Evolutionary conservation across 2,329 filamentous ascomycete species (phyloP).

Genomic region (Dactylellina sp.): DNA sequence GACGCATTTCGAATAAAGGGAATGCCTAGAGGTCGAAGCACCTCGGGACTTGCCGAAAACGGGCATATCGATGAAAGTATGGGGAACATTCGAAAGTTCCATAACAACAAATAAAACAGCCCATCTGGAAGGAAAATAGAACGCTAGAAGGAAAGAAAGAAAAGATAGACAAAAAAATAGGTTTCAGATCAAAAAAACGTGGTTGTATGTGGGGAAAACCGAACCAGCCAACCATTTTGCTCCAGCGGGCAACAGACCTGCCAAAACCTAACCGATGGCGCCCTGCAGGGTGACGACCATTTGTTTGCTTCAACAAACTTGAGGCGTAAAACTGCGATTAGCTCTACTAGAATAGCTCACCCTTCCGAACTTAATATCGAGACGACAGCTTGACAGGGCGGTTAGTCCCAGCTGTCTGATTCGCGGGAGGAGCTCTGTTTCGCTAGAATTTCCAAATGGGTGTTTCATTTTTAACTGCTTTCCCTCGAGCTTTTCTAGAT

Average conservation of each 20-base stretch:
- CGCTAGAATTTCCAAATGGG: too few relatives aligned
- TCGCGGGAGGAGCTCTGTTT: conserved; percentile 39
- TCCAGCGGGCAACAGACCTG: neutral
- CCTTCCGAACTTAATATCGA: conserved; percentile 25
- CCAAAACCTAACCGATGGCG: conserved; percentile 34
- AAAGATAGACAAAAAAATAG: neutral
- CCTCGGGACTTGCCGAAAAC: conserved; percentile 39
- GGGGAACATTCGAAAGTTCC: conserved; percentile 12
- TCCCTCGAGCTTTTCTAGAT: conserved; percentile 15
- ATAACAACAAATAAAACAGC: too few relatives aligned
- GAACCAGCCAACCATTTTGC: conserved; percentile 26
- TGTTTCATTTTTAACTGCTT: conserved; percentile 2
- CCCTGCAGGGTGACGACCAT: conserved; percentile 53
- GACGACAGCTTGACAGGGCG: conserved; percentile 38
- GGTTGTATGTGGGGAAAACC: conserved; percentile 17
- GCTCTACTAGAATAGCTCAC: conserved; percentile 21
- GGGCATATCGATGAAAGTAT: conserved; percentile 6
- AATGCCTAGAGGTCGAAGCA: conserved; percentile 28
- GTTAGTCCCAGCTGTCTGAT: conserved; percentile 34
- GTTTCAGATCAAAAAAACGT: conserved; percentile 7
- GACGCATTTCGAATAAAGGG: conserved; percentile 34
- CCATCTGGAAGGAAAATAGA: too few relatives aligned
- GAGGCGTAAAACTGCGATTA: conserved; percentile 24
- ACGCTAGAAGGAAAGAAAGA: neutral
- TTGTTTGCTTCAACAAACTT: conserved; percentile 57